Conservation (phyloP, 2,329 filamentous ascomycete species). For the Diaporthe nobilis region DNA sequence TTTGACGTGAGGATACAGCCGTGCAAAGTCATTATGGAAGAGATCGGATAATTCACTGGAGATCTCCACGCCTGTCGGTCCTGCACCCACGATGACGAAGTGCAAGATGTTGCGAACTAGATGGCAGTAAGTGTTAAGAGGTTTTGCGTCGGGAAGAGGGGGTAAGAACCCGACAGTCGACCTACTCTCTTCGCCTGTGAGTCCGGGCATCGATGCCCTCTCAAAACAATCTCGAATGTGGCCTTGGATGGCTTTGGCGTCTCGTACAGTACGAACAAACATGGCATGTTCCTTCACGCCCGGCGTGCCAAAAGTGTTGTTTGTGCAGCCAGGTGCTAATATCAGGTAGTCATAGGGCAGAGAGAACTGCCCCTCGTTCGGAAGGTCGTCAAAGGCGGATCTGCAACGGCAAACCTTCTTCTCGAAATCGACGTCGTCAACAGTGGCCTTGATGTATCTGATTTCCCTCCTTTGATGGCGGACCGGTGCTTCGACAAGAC, state of each 20-base stretch:
- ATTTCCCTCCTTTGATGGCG: constrained; percentile 34
- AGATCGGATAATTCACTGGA: constrained; percentile 39
- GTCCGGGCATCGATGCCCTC: constrained; percentile 36
- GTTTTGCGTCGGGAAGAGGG: background rate
- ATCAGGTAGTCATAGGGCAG: constrained; percentile 37
- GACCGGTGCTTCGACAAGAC: constrained; percentile 36
- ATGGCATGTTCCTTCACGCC: constrained; percentile 35
- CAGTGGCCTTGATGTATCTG: constrained; percentile 37
- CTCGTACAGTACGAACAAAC: constrained; percentile 37
- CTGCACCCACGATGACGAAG: constrained; percentile 40
- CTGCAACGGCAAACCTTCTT: constrained; percentile 34
- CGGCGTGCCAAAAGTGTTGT: constrained; percentile 37
- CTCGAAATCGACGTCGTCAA: constrained; percentile 34
- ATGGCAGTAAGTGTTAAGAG: background rate
- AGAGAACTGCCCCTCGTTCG: constrained; percentile 7
- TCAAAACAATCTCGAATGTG: constrained; percentile 38
- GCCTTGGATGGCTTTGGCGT: constrained; percentile 38
- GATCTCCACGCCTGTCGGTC: constrained; percentile 37
- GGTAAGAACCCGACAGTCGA: rapidly evolving
- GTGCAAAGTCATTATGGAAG: constrained; percentile 36
- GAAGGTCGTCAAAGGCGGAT: constrained; percentile 28
- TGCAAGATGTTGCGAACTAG: constrained; percentile 36
- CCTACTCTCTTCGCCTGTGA: constrained; percentile 37
- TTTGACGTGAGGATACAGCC: constrained; percentile 38
- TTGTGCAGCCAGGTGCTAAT: constrained; percentile 38